A percentile compares a stretch with the other conserved stretches of the same genome.
Conservation (phyloP, 352 stramenopile species). For the Poterioochromonas sp. region DNA sequence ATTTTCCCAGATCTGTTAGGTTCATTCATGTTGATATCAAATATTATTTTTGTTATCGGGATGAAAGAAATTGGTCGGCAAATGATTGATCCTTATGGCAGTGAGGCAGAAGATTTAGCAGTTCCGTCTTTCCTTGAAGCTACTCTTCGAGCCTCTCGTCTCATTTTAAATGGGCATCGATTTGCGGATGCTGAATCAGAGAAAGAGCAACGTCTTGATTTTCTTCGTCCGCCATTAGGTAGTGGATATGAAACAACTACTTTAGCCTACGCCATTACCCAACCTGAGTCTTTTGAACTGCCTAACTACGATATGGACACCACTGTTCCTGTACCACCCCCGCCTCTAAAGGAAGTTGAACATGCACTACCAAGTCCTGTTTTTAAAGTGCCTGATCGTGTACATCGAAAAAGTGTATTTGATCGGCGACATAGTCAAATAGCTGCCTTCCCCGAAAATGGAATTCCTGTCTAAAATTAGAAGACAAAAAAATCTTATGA, state of each 20-base stretch:
- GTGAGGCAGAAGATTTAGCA: not conserved
- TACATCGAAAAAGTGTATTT: too few species aligned
- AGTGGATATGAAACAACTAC: not conserved
- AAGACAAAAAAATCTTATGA: too few species aligned
- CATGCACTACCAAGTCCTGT: too few species aligned
- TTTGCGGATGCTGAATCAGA: not conserved
- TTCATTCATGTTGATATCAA: not conserved
- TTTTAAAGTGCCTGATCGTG: too few species aligned
- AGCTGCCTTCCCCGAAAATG: too few species aligned
- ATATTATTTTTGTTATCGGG: not conserved
- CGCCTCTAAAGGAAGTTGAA: too few species aligned
- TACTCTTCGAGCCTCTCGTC: not conserved
- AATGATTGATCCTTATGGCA: not conserved
- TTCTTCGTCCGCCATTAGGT: not conserved
- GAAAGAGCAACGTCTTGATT: not conserved
- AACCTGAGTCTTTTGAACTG: too few species aligned
- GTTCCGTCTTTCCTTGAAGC: not conserved
- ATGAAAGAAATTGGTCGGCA: not conserved
- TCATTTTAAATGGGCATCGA: not conserved
- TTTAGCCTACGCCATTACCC: not conserved
- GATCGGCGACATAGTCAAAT: too few species aligned
- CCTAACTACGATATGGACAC: too few species aligned
- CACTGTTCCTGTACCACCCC: too few species aligned
- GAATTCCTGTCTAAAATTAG: too few species aligned
- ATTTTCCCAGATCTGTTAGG: not conserved